Evolutionary conservation across 441 rosid species (phyloP).

Genomic region (Brassica hybrid): DNA sequence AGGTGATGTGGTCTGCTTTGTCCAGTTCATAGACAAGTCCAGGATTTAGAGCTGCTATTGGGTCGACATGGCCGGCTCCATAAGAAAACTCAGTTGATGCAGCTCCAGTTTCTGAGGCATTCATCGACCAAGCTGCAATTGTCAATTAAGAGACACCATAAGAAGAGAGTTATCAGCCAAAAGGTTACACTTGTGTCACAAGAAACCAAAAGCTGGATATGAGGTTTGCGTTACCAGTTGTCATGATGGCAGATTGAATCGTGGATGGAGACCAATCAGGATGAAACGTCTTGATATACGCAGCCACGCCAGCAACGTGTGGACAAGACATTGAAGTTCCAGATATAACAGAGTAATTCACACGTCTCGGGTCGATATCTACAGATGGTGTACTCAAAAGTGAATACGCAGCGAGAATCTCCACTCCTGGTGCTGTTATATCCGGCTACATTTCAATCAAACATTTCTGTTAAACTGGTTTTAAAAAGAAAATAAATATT

Average conservation of each 20-base stretch:
- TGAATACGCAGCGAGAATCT: slow-evolving; percentile 56
- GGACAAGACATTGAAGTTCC: slow-evolving; percentile 73
- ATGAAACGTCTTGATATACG: slow-evolving; percentile 52
- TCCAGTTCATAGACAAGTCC: not conserved
- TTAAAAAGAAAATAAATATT: not conserved
- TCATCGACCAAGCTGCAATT: not conserved
- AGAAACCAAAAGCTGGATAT: not conserved
- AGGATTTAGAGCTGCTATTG: slow-evolving; percentile 1
- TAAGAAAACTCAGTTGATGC: slow-evolving; percentile 26
- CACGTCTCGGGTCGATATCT: slow-evolving; percentile 28
- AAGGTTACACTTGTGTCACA: not conserved
- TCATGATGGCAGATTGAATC: slow-evolving; percentile 68
- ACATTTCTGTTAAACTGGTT: not conserved
- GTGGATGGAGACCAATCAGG: slow-evolving; percentile 64
- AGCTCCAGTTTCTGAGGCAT: not conserved
- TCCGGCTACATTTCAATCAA: slow-evolving; percentile 48
- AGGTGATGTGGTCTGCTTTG: slow-evolving; percentile 3
- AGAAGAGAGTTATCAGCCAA: not conserved
- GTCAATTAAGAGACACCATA: not conserved
- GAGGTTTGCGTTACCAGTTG: slow-evolving; percentile 47
- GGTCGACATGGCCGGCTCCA: slow-evolving; percentile 35
- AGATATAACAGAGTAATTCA: slow-evolving; percentile 32
- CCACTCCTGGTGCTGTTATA: slow-evolving; percentile 52
- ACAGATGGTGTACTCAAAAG: not conserved
- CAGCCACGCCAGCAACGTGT: slow-evolving; percentile 56